Evolutionary conservation across 208 protist genomes (phyloP), one percentile per base, ranked within the genome.

Genomic region (Crithidia sp.): DNA sequence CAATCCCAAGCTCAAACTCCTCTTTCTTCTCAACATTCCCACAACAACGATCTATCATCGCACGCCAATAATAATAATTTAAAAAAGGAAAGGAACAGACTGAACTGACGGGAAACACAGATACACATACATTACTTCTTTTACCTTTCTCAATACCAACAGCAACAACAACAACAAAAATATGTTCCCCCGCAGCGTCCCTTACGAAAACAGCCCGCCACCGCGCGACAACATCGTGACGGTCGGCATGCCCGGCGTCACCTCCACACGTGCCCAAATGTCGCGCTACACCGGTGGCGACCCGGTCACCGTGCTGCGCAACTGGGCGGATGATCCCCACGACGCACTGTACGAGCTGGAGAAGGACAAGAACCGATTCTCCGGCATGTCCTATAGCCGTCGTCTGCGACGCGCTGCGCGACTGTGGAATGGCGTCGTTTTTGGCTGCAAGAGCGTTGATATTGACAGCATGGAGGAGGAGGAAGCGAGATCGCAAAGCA

Each of bases 181-280:
- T 36, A 92, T 95, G 91, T 71, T 81, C 47, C 83, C 87, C 43
- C 76, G 86, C 13, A 74, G 73, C 54, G 77, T 72, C 37, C 84
- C 82, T 0, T 93, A 93, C 50, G 86, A 92, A 63, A 66, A 86
- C 50, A 84, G 65, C 39, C 86, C 84, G 3, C 87, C 86, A 36
- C 74, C 37, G 44, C 80, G 91, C 9, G 74, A 76, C 36, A 96
- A 96, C 71, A 96, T 96, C 63, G 71, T 96, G 54, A 94, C 91
- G 14, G 89, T 96, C 14, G 81, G 77, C 10, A 90, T 89, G 71
- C 89, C 89, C 28, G 91, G 91, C 17, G 76, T 94, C 57, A 92
- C 86, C 2, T 83, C 89, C 10, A 77, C 80, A 16, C 82, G 89
- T 8, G 57, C 89, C 0, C 86, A 93, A 62, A 74, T 96, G 17